Base-by-base conservation (phyloP, 1,139 yeast genomes). In the Insectozyma bohioensis region DNA sequence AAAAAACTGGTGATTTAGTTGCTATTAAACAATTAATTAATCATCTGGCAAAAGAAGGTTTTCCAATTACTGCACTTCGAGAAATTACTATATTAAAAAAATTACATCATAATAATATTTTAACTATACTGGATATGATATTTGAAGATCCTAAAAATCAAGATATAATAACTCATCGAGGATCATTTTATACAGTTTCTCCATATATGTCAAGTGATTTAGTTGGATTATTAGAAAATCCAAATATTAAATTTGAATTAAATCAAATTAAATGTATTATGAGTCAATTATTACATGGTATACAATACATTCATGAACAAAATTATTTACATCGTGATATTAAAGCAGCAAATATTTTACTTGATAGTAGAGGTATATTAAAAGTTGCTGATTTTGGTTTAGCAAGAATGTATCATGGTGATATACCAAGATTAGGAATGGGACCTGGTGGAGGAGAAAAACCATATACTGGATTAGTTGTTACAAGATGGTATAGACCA, bases 401-500 rank as follows among this genome's bases (percentile, higher is more conserved):
- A 35, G 97, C 97, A 1, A 69, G 98, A 45, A 58, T 72, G 12
- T 90, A 83, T 52, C 80, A 79, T 42, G 97, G 95, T 1, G 58
- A 67, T 1, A 68, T 76, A 0, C 94, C 95, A 0, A 65, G 63
- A n/a, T 45, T 63, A 2, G 74, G 72, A 2, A 62, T 67, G 2
- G 73, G 72, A 0, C 80, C 80, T 0, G 87, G 87, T 15, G 95
- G 95, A 2, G 94, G 95, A 0, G 78, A 75, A 17, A 68, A 80
- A 13, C 75, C 76, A 29, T 88, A 92, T 52, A 94, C 99, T 0
- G 90, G 87, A 4, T 72, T 88, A 41, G 98, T 92, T 3, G 97
- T 92, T 15, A 92, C 98, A 0, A 65, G 98, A 47, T 92, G 98
- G 98, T 92, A 94, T 58, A 70, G 99, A 38, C 95, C 98, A 1